phyloP scores from a whole-genome alignment of 306 rosid species.

The Vicia sativa region DNA sequence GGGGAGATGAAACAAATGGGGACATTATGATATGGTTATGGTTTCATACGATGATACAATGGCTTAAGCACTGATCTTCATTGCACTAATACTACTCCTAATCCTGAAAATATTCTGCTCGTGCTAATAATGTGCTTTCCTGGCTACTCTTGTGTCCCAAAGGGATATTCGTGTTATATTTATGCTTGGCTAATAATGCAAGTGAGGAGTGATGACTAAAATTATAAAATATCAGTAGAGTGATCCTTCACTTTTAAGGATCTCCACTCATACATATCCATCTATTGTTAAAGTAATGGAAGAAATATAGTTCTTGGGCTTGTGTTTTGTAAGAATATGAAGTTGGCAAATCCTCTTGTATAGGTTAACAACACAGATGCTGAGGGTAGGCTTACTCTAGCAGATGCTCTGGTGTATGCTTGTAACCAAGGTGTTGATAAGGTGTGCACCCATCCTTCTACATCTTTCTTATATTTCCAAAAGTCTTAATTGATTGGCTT shows the following conservation, averaged over 20 bases:
- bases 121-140: too few relatives aligned
- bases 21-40: background rate
- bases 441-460: conserved; percentile 51
- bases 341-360: conserved; percentile 33
- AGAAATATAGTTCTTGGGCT: conserved; percentile 12
- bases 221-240: too few relatives aligned
- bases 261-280: too few relatives aligned
- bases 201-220: too few relatives aligned
- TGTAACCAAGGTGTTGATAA: conserved; percentile 98
- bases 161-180: too few relatives aligned
- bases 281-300: background rate
- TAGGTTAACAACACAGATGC: conserved; percentile 99
- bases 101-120: background rate
- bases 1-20: background rate
- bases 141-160: too few relatives aligned
- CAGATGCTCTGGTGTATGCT: conserved; percentile 94
- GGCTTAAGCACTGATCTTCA: background rate
- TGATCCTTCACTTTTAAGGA: too few relatives aligned
- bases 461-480: conserved; percentile 23
- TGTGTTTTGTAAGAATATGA: background rate
- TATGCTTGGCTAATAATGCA: too few relatives aligned
- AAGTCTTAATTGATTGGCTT: conserved; percentile 2
- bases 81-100: background rate
- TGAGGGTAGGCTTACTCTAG: conserved; percentile 97
- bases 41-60: background rate